These are phyloP conservation scores for Linderniella brevidens DNA, from an alignment of 257 asterid genomes.

Conservation along the genomic window DNA sequence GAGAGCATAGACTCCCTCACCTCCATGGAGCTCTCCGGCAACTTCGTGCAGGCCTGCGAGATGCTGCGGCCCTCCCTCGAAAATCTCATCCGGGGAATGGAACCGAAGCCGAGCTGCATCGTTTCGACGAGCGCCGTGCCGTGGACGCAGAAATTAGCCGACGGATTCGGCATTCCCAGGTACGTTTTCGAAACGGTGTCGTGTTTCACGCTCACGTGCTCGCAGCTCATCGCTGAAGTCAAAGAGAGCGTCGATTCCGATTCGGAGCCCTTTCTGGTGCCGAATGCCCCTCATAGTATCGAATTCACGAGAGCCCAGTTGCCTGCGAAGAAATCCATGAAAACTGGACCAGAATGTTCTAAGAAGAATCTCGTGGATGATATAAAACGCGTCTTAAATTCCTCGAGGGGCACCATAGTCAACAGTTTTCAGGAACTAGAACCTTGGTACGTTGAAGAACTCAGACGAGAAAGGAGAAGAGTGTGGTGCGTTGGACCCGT, in stretches of 20 bases:
- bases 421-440: slow-evolving; percentile 42
- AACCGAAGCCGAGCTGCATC: slow-evolving; percentile 26
- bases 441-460: slow-evolving; percentile 18
- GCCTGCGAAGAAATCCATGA: slow-evolving; percentile 19
- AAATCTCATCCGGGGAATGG: slow-evolving; percentile 6
- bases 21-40: slow-evolving; percentile 11
- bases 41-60: slow-evolving; percentile 20
- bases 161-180: slow-evolving; percentile 35
- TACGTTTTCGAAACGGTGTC: too few species aligned
- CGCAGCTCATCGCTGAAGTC: slow-evolving; percentile 12
- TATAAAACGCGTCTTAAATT: slow-evolving; percentile 15
- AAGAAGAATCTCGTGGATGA: too few species aligned
- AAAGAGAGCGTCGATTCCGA: slow-evolving; percentile 12
- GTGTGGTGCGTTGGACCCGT: slow-evolving; percentile 66
- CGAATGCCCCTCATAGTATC: slow-evolving; percentile 17
- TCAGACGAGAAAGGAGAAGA: slow-evolving; percentile 19
- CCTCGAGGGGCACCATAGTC: slow-evolving; percentile 27
- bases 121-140: too few species aligned
- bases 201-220: too few species aligned
- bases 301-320: slow-evolving; percentile 20
- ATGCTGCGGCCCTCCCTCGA: slow-evolving; percentile 20
- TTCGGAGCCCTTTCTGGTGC: slow-evolving; percentile 25
- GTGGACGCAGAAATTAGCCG: slow-evolving; percentile 21
- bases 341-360: too few species aligned
- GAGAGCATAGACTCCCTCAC: slow-evolving; percentile 36